Evolutionary conservation across 306 rosid genomes (phyloP), one percentile per base, ranked within the genome.

Genomic region (Lablab purpureus): DNA sequence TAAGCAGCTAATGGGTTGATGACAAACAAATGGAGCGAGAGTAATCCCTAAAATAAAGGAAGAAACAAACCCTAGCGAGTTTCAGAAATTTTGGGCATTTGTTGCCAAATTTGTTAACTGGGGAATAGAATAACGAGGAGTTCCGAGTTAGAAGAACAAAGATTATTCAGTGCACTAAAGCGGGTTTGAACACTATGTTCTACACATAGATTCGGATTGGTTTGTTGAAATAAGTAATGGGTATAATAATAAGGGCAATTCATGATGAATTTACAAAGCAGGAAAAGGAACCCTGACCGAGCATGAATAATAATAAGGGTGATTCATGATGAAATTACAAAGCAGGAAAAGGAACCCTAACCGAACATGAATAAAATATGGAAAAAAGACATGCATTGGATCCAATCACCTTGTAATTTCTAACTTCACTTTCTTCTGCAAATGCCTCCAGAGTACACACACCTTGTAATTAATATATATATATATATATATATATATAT

Each of bases 321-420:
- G n/a, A n/a, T n/a, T 27, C 6, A 58, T 25, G 46, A 67, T 19
- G 59, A 58, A 41, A 52, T 22, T 7, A 77, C 19, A 28, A 51
- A 47, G 65, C 60, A 55, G 25, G 56, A 67, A 1, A 27, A 56
- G 41, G 3, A 65, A 81, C 67, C 83, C 85, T 12, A 45, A 5
- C 52, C 14, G 4, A 14, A 4, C 54, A 49, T 18, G 23, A 51
- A 5, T 41, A 11, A 41, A 3, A 2, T 41, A 40, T 2, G 0
- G 5, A n/a, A 4, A 50, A 1, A 2, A 51, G 23, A 50, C 19
- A 47, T 18, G 52, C 7, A 15, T 14, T 4, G 56, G 7, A 50
- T 17, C 10, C 5, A 51, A 51, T 51, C 10, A 51, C 23, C 56
- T 51, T 18, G 12, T n/a, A 2, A 18, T 5, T 51, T 2, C 14